These are phyloP conservation scores for Kockovaella imperatae DNA, from an alignment of 768 basidiomycete genomes.

Conservation along the genomic window DNA sequence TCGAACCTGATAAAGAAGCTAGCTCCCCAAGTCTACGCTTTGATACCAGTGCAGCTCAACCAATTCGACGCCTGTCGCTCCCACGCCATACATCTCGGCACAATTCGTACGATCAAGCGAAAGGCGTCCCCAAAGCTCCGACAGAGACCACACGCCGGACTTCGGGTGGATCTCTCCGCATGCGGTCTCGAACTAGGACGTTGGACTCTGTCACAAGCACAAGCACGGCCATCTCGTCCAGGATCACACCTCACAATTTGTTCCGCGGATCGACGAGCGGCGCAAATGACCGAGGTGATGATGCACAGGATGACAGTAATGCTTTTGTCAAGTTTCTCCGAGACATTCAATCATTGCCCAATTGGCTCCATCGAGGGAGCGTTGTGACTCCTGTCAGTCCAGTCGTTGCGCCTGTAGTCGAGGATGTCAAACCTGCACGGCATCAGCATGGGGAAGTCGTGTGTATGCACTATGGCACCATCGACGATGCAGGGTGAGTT, in stretches of 20 bases:
- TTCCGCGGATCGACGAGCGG: not conserved
- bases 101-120: too few species aligned
- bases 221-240: not conserved
- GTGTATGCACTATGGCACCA: slow-evolving; percentile 43
- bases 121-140: too few species aligned
- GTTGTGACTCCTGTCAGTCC: too few species aligned
- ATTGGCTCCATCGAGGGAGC: slow-evolving; percentile 21
- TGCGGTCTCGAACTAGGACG: not conserved
- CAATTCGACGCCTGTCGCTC: too few species aligned
- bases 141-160: not conserved
- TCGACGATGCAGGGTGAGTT: slow-evolving; percentile 41
- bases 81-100: too few species aligned
- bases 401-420: too few species aligned
- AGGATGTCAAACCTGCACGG: not conserved
- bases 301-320: slow-evolving; percentile 8
- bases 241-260: not conserved
- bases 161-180: not conserved
- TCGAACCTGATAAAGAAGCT: too few species aligned
- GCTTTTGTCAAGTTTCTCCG: slow-evolving; percentile 25
- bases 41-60: too few species aligned
- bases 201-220: not conserved
- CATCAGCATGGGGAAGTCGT: slow-evolving; percentile 39
- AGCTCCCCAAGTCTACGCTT: too few species aligned
- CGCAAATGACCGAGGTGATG: not conserved
- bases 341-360: slow-evolving; percentile 32